These are phyloP conservation scores for Aspergillus sp. DNA, from an alignment of 2,329 filamentous ascomycete species.

Conservation along the genomic window DNA sequence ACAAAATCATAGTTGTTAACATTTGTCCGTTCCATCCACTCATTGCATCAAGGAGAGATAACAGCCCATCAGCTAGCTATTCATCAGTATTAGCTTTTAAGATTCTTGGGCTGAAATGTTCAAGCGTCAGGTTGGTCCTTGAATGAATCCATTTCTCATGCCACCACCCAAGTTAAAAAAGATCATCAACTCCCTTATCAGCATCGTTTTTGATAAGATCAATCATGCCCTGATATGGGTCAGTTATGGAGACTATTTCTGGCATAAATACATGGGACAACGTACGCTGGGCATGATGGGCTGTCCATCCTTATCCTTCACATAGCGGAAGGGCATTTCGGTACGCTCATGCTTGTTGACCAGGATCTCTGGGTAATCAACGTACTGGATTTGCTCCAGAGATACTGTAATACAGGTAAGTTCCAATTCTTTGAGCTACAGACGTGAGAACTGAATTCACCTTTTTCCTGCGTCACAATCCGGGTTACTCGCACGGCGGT, in stretches of 20 bases:
- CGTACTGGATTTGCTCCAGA: slow-evolving; percentile 72
- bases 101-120: too few species aligned
- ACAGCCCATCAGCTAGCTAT: too few species aligned
- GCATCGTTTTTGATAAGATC: slow-evolving; percentile 90
- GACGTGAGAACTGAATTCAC: slow-evolving; percentile 39
- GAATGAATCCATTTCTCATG: not conserved
- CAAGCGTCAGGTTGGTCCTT: not conserved
- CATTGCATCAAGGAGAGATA: not conserved
- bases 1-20: too few species aligned
- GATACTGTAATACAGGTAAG: slow-evolving; percentile 52
- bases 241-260: slow-evolving; percentile 12
- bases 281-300: slow-evolving; percentile 88
- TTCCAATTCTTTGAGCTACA: not conserved
- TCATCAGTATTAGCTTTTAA: too few species aligned
- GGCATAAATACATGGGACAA: slow-evolving; percentile 2
- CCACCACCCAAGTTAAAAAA: slow-evolving; percentile 54
- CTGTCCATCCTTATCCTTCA: slow-evolving; percentile 66
- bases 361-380: slow-evolving; percentile 84
- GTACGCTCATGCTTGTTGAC: slow-evolving; percentile 91
- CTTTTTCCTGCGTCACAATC: slow-evolving; percentile 77
- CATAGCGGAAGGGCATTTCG: slow-evolving; percentile 97
- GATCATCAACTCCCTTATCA: slow-evolving; percentile 82
- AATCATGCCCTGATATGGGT: slow-evolving; percentile 70
- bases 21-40: not conserved
- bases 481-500: slow-evolving; percentile 92